Evolutionary conservation across 208 protist species (phyloP).

Genomic region (Spongospora subterranea): DNA sequence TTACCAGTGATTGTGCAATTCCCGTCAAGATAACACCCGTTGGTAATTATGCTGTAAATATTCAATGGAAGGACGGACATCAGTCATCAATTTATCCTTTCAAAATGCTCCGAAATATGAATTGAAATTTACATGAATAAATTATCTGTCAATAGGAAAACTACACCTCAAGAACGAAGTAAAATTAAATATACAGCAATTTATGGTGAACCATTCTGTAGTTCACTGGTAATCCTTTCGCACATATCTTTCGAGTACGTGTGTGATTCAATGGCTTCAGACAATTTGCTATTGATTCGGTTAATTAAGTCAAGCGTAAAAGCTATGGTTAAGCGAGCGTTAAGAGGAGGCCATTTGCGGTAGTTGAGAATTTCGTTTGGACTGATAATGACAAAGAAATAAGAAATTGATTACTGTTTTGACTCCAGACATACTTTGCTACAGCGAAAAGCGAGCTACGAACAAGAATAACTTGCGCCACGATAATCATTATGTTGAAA

Average conservation of each 20-base stretch:
- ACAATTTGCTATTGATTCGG: background rate
- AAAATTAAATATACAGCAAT: no score
- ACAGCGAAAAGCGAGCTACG: background rate
- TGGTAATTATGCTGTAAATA: conserved; percentile 28
- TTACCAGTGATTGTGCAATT: background rate
- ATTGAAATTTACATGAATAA: no score
- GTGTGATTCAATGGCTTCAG: background rate
- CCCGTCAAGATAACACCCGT: background rate
- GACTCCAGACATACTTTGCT: background rate
- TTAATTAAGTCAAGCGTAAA: conserved; percentile 8
- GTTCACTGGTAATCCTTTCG: background rate
- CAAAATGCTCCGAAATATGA: background rate
- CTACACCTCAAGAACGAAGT: no score
- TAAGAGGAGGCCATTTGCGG: conserved; percentile 29
- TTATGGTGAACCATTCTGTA: no score
- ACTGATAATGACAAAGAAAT: no score
- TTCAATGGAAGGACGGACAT: conserved; percentile 55
- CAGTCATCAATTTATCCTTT: conserved; percentile 26
- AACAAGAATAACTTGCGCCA: conserved; percentile 12
- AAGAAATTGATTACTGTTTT: no score
- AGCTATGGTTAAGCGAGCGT: conserved; percentile 11
- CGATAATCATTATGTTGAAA: background rate
- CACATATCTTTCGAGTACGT: conserved; percentile 17
- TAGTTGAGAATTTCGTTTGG: conserved; percentile 52
- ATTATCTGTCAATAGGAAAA: no score